Base-by-base conservation (phyloP, 352 stramenopile genomes). In the Pythium scleroteichum region DNA sequence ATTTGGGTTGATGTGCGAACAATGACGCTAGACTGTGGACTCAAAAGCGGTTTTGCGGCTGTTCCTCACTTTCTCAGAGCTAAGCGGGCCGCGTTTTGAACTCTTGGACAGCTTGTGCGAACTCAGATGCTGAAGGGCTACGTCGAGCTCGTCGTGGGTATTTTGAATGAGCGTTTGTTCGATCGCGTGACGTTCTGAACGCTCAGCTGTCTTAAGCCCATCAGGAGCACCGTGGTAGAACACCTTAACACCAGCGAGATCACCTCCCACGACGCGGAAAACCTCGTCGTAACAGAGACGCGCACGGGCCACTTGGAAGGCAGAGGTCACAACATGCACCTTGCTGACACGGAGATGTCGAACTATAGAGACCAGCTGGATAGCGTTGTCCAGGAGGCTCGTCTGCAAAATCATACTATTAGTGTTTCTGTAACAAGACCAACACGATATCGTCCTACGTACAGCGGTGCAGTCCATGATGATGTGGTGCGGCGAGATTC, bases 391-490 rank as follows among this genome's bases (percentile, higher is more conserved):
- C 35, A 80, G 64, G 42, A 77, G 56, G 59, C 49, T 80, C n/a
- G 69, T 55, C 73, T 79, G 47, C 12, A 22, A 3, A 19, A 32
- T 24, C 19, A 59, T 16, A 57, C 0, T 19, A 7, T 14, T 17
- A 40, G 13, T 24, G 27, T 16, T 26, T 47, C 2, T 45, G 4
- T 13, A 42, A 5, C 16, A 27, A 2, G 40, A n/a, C 1, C 9
- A 42, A 6, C 39, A 23, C 33, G 3, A n/a, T 17, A 53, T 9
- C 14, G 12, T 29, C 32, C 10, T 2, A 75, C 70, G 66, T 62
- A 89, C 77, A 26, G 72, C 69, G 0, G 73, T 79, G 76, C 80
- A 90, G 64, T 85, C 73, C 78, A 88, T 88, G 68, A 87, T 53
- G 49, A 88, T 83, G 53, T 88, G 78, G 51, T 90, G 78, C 13